Evolutionary conservation across 2,329 filamentous ascomycete species (phyloP), one percentile per base, ranked within the genome.

Genomic region (Trichophyton benhamiae): DNA sequence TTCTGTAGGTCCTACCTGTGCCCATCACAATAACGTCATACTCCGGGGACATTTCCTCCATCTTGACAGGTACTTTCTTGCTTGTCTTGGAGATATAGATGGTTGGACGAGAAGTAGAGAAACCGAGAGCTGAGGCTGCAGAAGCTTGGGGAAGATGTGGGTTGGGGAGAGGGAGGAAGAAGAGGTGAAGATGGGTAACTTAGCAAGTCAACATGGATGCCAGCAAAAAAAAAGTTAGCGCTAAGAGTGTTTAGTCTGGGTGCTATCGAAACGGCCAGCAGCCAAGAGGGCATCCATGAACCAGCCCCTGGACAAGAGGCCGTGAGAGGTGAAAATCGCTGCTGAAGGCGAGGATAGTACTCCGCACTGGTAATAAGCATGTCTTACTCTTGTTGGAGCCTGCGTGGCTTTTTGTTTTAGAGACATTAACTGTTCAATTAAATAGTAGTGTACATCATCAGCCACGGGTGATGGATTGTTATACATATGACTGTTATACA

Each of bases 1-100:
- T 72, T 72, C 75, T 72, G 64, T 71, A 69, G 27, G 13, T 44
- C 41, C 73, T 82, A 96, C 91, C 91, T 76, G 94, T 99, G 83
- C 94, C 94, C 75, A 99, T 85, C 75, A 99, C 94, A 75, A 99
- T 86, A 77, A 96, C 89, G 83, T 99, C 94, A 83, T 99, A 99
- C 79, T 96, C 91, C 74, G 90, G 89, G 69, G 91, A 90, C 74
- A 99, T 96, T 79, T 97, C 94, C 75, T 97, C 94, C 94, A 97
- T 97, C n/a, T 48, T 59, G 78, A 42, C 17, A 17, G 20, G 36
- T 22, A 22, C 33, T n/a, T 42, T 41, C 55, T 25, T 25, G 46
- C 46, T 27, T 20, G 11, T 8, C 13, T 25, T 13, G 46, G 46
- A 49, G 20, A 49, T 20, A 49, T 49, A 25, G 46, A 49, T 22